phyloP scores from a whole-genome alignment of 2,329 filamentous ascomycete species.

The Colletotrichum spaethianum region DNA sequence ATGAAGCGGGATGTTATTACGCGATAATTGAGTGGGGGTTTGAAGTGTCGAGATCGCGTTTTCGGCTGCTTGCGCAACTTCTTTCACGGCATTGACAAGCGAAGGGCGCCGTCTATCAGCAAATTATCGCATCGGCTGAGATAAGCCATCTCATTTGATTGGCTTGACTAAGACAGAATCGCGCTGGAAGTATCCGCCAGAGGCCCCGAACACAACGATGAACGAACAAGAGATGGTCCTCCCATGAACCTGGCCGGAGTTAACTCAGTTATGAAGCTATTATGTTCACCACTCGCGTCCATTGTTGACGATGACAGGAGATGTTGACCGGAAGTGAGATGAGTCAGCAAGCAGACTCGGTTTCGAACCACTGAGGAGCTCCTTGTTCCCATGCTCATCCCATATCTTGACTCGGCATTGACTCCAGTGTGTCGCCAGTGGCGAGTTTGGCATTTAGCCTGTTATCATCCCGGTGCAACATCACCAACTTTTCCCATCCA shows the following conservation, averaged over 20 bases:
- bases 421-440: constrained; percentile 15
- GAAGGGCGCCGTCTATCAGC: constrained; percentile 24
- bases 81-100: not conserved
- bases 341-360: not conserved
- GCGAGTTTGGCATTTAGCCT: constrained; percentile 27
- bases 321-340: not conserved
- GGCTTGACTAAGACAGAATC: not conserved
- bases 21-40: no score
- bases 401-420: not conserved
- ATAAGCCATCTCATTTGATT: not conserved
- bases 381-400: not conserved
- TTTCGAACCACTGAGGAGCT: not conserved
- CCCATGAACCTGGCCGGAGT: not conserved
- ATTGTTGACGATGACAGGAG: not conserved
- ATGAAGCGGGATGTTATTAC: not conserved
- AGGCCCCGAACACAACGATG: not conserved
- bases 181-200: not conserved
- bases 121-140: not conserved
- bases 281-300: no score
- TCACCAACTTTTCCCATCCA: not conserved
- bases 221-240: no score
- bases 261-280: not conserved
- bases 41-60: not conserved
- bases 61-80: not conserved
- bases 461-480: not conserved